phyloP scores from a whole-genome alignment of 1,139 yeast genomes.

The Hansenula sp. region DNA sequence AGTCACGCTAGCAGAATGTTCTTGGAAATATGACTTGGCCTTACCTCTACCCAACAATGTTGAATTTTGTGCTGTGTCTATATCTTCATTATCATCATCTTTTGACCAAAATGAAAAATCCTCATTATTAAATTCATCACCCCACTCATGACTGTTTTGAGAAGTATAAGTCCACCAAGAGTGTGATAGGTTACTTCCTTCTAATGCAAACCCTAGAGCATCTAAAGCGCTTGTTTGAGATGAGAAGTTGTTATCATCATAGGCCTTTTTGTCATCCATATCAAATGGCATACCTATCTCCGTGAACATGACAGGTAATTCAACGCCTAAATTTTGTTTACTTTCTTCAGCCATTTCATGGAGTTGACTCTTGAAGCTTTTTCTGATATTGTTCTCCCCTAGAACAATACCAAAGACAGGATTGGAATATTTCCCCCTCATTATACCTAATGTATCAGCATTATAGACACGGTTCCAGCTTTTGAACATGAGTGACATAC shows the following conservation, averaged over 20 bases:
- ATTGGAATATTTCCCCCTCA: constrained; percentile 69
- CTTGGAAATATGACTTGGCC: background rate
- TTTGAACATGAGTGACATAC: constrained; percentile 86
- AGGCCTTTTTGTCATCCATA: constrained; percentile 78
- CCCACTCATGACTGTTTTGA: constrained; percentile 71
- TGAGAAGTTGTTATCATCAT: constrained; percentile 54
- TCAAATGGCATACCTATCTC: constrained; percentile 99
- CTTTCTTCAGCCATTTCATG: constrained; percentile 63
- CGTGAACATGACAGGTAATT: constrained; percentile 71
- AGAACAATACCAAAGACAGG: constrained; percentile 77
- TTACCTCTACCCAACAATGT: background rate
- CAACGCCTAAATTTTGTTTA: constrained; percentile 46
- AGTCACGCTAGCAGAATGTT: background rate
- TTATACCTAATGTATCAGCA: constrained; percentile 88
- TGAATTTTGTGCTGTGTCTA: too few species aligned
- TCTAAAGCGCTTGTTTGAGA: constrained; percentile 82
- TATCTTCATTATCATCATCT: constrained; percentile 43
- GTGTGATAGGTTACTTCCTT: constrained; percentile 64
- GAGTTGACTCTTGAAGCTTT: constrained; percentile 66
- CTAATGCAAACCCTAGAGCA: constrained; percentile 76
- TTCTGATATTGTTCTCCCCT: constrained; percentile 77
- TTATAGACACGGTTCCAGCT: constrained; percentile 75
- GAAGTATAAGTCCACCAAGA: constrained; percentile 86
- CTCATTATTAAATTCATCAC: constrained; percentile 92
- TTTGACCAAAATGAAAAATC: constrained; percentile 84